A percentile compares a stretch with the other conserved stretches of the same genome.
Evolutionary conservation across 495 filamentous ascomycete genomes (phyloP).

Genomic region (Penicillium paradoxum): DNA sequence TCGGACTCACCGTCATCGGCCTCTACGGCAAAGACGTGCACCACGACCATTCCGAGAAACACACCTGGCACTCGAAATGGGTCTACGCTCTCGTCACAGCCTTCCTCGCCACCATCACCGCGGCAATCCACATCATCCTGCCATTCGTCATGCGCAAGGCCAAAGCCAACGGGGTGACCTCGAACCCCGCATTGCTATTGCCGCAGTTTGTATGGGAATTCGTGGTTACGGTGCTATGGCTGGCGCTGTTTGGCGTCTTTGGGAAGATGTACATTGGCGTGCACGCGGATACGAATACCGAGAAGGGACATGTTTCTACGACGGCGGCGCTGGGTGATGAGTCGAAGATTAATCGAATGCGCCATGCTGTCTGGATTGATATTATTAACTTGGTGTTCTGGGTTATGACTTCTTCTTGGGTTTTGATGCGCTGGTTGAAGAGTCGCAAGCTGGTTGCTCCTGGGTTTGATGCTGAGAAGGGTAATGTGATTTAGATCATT

Average conservation of each 20-base stretch:
- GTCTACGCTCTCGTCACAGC: constrained; percentile 67
- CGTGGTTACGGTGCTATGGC: constrained; percentile 67
- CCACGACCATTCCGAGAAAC: constrained; percentile 46
- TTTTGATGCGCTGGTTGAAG: constrained; percentile 37
- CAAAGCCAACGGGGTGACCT: constrained; percentile 31
- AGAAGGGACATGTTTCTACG: constrained; percentile 23
- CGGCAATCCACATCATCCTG: constrained; percentile 53
- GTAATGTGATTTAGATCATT: background rate
- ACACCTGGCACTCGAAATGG: constrained; percentile 62
- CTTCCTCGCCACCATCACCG: constrained; percentile 55
- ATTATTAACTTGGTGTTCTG: constrained; percentile 68
- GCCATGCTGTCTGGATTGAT: constrained; percentile 82
- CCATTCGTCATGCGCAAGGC: constrained; percentile 43
- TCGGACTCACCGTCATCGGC: constrained; percentile 69
- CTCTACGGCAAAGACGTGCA: constrained; percentile 73
- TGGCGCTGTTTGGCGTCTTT: constrained; percentile 76
- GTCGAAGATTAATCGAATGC: constrained; percentile 61
- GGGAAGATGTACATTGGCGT: constrained; percentile 72
- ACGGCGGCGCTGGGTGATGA: constrained; percentile 15
- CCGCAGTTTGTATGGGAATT: constrained; percentile 63
- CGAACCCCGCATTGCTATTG: constrained; percentile 12
- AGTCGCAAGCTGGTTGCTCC: constrained; percentile 7
- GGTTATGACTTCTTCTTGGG: constrained; percentile 51
- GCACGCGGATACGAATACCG: constrained; percentile 48
- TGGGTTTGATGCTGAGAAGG: constrained; percentile 19